Evolutionary conservation across 2,329 filamentous ascomycete genomes (phyloP).

Genomic region (Alternaria brassicicola): DNA sequence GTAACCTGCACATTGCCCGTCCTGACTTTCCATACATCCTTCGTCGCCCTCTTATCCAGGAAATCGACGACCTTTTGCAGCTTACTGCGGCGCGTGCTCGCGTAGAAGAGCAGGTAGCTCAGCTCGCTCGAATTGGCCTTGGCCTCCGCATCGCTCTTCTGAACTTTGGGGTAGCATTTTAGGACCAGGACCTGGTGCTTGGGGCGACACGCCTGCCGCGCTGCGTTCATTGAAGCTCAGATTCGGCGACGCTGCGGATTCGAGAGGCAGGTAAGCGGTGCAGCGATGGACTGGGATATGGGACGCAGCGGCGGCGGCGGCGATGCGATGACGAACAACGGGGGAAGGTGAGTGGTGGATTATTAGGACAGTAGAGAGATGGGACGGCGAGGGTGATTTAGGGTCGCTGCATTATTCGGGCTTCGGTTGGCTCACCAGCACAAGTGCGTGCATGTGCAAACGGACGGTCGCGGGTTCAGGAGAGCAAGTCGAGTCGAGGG

Average conservation of each 20-base stretch:
- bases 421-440: not conserved
- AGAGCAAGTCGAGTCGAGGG: not conserved
- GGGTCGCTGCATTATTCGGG: conserved; percentile 8
- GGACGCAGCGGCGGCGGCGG: not conserved
- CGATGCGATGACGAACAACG: conserved; percentile 3
- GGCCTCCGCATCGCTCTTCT: conserved; percentile 85
- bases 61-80: conserved; percentile 95
- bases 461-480: conserved; percentile 7
- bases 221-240: conserved; percentile 57
- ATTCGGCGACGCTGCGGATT: conserved; percentile 4
- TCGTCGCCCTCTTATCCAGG: conserved; percentile 89
- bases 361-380: conserved; percentile 1
- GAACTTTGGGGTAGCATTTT: conserved; percentile 93
- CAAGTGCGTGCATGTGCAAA: not conserved
- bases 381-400: conserved; percentile 1
- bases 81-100: conserved; percentile 90
- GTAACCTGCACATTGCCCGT: conserved; percentile 95
- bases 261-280: conserved; percentile 7
- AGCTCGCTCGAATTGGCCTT: conserved; percentile 97
- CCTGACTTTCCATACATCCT: conserved; percentile 86
- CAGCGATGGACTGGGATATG: not conserved
- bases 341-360: not conserved
- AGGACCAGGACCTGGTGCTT: conserved; percentile 97
- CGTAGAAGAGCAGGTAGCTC: conserved; percentile 96
- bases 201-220: conserved; percentile 72